Conservation (phyloP, 768 basidiomycete species). For the Rubroboletus pulcherrimus region DNA sequence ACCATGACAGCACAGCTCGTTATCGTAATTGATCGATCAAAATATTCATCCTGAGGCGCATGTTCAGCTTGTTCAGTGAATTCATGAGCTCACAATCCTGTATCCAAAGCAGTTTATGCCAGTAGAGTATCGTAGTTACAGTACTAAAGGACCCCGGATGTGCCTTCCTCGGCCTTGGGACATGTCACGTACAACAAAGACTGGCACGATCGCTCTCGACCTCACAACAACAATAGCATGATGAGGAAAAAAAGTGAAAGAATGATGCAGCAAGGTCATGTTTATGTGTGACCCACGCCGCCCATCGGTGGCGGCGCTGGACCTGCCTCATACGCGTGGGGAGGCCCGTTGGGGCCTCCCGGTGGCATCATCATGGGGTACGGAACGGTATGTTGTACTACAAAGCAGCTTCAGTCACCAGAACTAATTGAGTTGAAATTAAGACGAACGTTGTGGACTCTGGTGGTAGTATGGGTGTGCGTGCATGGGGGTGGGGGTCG, state of each 20-base stretch:
- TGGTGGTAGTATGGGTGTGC: conserved; percentile 88
- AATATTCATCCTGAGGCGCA: not conserved
- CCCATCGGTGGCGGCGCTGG: conserved; percentile 75
- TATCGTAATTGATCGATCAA: not conserved
- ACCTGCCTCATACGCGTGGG: conserved; percentile 68
- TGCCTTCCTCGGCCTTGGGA: conserved; percentile 6
- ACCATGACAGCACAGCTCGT: conserved; percentile 4
- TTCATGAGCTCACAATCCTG: not conserved
- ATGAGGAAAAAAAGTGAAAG: conserved; percentile 4
- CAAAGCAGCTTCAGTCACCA: conserved; percentile 27
- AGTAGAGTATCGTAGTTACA: conserved; percentile 29
- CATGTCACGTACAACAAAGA: conserved; percentile 29
- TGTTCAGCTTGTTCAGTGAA: not conserved
- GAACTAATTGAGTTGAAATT: conserved; percentile 15
- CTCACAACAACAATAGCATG: conserved; percentile 28
- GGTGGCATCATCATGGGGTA: conserved; percentile 91
- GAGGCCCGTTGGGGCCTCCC: conserved; percentile 59
- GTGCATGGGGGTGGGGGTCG: conserved; percentile 82
- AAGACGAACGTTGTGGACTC: conserved; percentile 73
- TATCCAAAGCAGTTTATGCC: conserved; percentile 29
- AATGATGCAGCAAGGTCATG: conserved; percentile 11
- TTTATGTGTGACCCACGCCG: conserved; percentile 59
- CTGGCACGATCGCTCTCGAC: conserved; percentile 20
- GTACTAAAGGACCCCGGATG: conserved; percentile 12
- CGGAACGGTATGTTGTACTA: conserved; percentile 84